Evolutionary conservation across 176 grass and related monocot species (phyloP).

Genomic region (Canna indica): DNA sequence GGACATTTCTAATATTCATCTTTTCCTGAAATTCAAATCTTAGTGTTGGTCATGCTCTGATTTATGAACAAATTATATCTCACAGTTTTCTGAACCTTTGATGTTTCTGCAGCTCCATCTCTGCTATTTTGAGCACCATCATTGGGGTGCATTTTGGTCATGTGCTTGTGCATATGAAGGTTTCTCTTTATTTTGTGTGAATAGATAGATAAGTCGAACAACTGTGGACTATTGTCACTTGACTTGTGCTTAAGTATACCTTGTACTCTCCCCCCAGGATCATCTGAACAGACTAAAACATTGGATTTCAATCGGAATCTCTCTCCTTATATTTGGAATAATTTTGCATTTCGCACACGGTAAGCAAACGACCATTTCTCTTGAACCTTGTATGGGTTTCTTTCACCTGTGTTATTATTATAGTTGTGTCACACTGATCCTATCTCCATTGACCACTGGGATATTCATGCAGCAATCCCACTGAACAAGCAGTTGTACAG

Average conservation of each 20-base stretch:
- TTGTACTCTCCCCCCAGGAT: slow-evolving; percentile 27
- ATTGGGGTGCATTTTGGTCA: slow-evolving; percentile 80
- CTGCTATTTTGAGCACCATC: slow-evolving; percentile 70
- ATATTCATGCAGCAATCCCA: slow-evolving; percentile 46
- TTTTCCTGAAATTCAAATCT: neutral
- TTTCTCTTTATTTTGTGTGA: slow-evolving; percentile 7
- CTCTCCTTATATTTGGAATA: slow-evolving; percentile 61
- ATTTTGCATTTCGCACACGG: slow-evolving; percentile 85
- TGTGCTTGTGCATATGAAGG: slow-evolving; percentile 83
- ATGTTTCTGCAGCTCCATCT: slow-evolving; percentile 45
- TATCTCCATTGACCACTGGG: neutral
- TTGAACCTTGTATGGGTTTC: neutral
- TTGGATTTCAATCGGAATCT: slow-evolving; percentile 48
- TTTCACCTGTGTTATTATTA: neutral
- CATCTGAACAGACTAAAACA: slow-evolving; percentile 68
- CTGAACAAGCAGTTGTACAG: slow-evolving; percentile 88
- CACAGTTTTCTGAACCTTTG: neutral
- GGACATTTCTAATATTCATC: neutral
- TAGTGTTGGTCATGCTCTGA: neutral
- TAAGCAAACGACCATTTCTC: slow-evolving; percentile 7
- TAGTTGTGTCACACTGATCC: neutral
- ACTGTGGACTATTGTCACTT: neutral
- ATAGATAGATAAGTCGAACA: neutral
- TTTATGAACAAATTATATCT: neutral
- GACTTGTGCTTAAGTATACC: neutral